phyloP scores from a whole-genome alignment of 768 basidiomycete genomes.

The Podaxis mareebaensis region DNA sequence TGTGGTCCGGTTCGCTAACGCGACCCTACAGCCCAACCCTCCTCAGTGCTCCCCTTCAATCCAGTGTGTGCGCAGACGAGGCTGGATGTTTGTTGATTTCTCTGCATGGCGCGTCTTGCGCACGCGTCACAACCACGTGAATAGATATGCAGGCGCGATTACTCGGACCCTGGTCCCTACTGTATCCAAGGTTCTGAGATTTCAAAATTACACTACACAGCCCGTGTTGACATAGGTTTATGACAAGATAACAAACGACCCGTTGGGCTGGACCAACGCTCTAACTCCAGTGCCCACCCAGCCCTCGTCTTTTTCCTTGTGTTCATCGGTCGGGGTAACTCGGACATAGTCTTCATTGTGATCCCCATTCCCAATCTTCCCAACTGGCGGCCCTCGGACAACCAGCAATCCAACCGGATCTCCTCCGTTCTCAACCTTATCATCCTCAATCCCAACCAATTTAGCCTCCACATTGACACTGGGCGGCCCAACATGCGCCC shows the following conservation, averaged over 20 bases:
- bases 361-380: constrained; percentile 43
- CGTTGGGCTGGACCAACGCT: constrained; percentile 59
- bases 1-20: too few relatives aligned
- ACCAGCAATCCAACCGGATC: constrained; percentile 65
- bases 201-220: neutral
- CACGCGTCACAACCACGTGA: constrained; percentile 23
- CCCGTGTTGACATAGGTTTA: neutral
- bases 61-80: too few relatives aligned
- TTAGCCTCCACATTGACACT: constrained; percentile 85
- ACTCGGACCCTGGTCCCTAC: too few relatives aligned
- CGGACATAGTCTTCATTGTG: constrained; percentile 36
- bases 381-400: constrained; percentile 76
- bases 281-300: constrained; percentile 28
- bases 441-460: constrained; percentile 69
- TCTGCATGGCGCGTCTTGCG: constrained; percentile 15
- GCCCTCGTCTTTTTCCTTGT: constrained; percentile 16
- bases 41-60: too few relatives aligned
- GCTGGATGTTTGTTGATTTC: constrained; percentile 36
- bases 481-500: constrained; percentile 72
- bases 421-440: constrained; percentile 57
- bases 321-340: constrained; percentile 18
- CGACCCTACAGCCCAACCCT: too few relatives aligned
- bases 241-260: constrained; percentile 52
- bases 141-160: too few relatives aligned
- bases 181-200: neutral